Evolutionary conservation across 208 protist species (phyloP).

Genomic region (Trypanosoma avium): DNA sequence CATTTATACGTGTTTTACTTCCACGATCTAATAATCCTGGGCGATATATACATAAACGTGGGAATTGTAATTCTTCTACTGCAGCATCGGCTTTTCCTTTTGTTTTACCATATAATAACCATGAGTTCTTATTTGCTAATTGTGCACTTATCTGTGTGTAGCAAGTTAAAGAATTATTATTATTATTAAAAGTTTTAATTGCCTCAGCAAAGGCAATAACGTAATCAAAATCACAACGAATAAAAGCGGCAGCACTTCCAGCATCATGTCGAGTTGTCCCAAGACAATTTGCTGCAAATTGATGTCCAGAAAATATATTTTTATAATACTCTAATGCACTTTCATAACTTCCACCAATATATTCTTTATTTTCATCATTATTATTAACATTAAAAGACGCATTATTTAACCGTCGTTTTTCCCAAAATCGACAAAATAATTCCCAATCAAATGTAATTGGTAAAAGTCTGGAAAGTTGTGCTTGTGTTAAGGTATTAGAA

Average conservation of each 20-base stretch:
- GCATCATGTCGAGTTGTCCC: constrained; percentile 83
- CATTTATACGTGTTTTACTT: constrained; percentile 45
- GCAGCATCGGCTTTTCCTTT: constrained; percentile 65
- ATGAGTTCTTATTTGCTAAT: constrained; percentile 48
- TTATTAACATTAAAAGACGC: no score
- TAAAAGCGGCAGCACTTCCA: constrained; percentile 60
- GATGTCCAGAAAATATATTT: constrained; percentile 56
- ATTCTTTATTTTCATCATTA: no score
- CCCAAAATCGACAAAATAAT: constrained; percentile 42
- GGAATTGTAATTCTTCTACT: constrained; percentile 45
- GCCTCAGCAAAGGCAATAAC: constrained; percentile 67
- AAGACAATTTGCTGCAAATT: constrained; percentile 68
- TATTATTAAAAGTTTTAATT: constrained; percentile 51
- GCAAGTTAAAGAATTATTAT: constrained; percentile 33
- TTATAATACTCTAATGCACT: constrained; percentile 27
- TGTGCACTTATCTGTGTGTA: constrained; percentile 57
- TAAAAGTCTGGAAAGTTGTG: constrained; percentile 31
- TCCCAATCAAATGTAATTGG: constrained; percentile 71
- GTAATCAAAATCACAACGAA: constrained; percentile 75
- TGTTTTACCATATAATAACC: constrained; percentile 68
- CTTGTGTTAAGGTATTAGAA: constrained; percentile 19
- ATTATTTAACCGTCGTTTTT: neutral
- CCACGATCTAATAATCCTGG: constrained; percentile 65
- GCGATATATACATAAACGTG: constrained; percentile 48
- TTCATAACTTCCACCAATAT: neutral